Evolutionary conservation across 2,329 filamentous ascomycete species (phyloP), one percentile per base, ranked within the genome.

Genomic region (Blumeria graminis): DNA sequence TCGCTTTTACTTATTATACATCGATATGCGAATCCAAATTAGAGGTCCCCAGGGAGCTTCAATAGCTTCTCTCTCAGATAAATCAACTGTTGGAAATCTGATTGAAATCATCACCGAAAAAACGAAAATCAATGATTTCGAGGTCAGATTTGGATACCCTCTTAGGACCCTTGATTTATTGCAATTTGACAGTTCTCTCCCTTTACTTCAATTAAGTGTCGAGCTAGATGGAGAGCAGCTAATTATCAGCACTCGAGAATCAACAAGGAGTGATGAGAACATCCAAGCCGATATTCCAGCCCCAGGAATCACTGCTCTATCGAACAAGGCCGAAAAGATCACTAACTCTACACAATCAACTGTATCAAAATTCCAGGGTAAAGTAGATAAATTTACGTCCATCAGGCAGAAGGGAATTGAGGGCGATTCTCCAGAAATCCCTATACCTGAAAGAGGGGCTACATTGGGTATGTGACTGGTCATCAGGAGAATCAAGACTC

Each of bases 61-160:
- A 36, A 82, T 79, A 3, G 70, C 94, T 55, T 77, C 77, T 14
- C 71, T 94, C 33, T 72, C 79, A 38, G 81, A 87, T 56, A 71
- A 76, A 59, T 82, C 85, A 55, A 83, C 78, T 3, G 74, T 86
- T 50, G 70, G 70, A 52, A 73, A 80, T 56, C 72, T 89, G 0
- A 71, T 81, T 51, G 66, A 73, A 3, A 71, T 76, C 54, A 80
- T 89, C 63, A 74, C 73, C 55, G 70, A 76, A 54, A 77, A 78
- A 63, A 86, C 84, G 1, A 76, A 76, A 4, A 72, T 90, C 14
- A 64, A 72, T 6, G 72, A 73, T 13, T 88, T 90, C 64, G 77
- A 84, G 46, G 71, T 94, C 60, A 94, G 92, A 72, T 86, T 83
- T 69, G 87, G 87, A 38, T 94, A 84, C 63, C 90, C 90, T 0